Percentiles rank a stretch among this genome's conserved stretches.
phyloP scores from a whole-genome alignment of 1,284 basidiomycete species.

The Ganoderma leucocontextum region DNA sequence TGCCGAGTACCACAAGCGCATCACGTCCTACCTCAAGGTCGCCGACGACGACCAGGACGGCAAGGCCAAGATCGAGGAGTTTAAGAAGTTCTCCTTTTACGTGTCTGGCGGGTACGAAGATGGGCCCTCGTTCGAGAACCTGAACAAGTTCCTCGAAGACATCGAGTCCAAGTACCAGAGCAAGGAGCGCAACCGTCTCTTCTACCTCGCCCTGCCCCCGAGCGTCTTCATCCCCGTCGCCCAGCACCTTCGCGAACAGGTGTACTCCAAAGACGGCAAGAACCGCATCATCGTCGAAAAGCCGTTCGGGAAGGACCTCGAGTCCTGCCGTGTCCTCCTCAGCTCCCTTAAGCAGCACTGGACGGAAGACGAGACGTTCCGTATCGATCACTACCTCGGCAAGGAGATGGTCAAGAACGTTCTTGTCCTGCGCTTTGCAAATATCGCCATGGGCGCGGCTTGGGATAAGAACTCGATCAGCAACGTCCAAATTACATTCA shows the following conservation, averaged over 20 bases:
- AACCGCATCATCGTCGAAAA: slow-evolving; percentile 97
- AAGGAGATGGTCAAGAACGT: slow-evolving; percentile 99
- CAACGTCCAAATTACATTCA: slow-evolving; percentile 98
- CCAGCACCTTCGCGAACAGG: slow-evolving; percentile 82
- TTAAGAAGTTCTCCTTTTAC: slow-evolving; percentile 84
- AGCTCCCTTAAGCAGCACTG: slow-evolving; percentile 84
- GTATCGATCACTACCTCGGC: slow-evolving; percentile 97
- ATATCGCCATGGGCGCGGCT: slow-evolving; percentile 84
- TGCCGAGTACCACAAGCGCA: slow-evolving; percentile 86
- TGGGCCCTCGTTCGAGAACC: slow-evolving; percentile 76
- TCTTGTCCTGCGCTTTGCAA: slow-evolving; percentile 93
- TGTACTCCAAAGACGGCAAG: slow-evolving; percentile 76
- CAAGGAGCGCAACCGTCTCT: slow-evolving; percentile 80
- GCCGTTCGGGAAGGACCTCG: slow-evolving; percentile 94
- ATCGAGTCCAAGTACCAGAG: slow-evolving; percentile 78
- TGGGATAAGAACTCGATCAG: slow-evolving; percentile 96
- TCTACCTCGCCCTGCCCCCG: slow-evolving; percentile 95
- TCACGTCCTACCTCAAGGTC: slow-evolving; percentile 86
- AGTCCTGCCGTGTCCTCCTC: slow-evolving; percentile 86
- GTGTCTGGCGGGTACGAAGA: slow-evolving; percentile 91
- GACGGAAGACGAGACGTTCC: slow-evolving; percentile 96
- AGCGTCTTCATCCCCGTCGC: slow-evolving; percentile 92
- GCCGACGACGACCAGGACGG: slow-evolving; percentile 67
- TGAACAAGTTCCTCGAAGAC: slow-evolving; percentile 79
- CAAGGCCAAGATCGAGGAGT: slow-evolving; percentile 75